A percentile compares a stretch with the other conserved stretches of the same genome.
These are phyloP conservation scores for Pholiota conissans DNA, from an alignment of 768 basidiomycete genomes.

Conservation along the genomic window DNA sequence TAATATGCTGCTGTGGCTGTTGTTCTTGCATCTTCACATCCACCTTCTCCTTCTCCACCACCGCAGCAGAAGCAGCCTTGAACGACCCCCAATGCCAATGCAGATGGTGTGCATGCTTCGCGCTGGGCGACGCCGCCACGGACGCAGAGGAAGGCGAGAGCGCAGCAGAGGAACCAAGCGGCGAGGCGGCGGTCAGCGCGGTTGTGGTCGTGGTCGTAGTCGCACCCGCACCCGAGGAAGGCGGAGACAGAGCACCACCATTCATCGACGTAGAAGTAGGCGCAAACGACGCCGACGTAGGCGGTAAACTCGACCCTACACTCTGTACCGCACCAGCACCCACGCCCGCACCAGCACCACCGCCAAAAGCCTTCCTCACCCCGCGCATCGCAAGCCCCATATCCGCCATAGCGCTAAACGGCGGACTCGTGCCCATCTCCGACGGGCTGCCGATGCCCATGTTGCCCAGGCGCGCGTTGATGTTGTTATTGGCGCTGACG, in stretches of 20 bases:
- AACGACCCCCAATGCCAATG: slow-evolving; percentile 26
- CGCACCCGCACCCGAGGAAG: neutral
- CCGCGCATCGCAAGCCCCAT: neutral
- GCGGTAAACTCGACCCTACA: too few relatives aligned
- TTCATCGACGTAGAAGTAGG: too few relatives aligned
- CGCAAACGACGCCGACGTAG: too few relatives aligned
- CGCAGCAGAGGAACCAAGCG: neutral
- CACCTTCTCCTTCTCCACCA: neutral
- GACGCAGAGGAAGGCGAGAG: too few relatives aligned
- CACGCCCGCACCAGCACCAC: too few relatives aligned
- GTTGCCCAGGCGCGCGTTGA: too few relatives aligned
- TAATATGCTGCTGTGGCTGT: too few relatives aligned
- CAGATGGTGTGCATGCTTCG: neutral
- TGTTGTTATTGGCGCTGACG: too few relatives aligned
- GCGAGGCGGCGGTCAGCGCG: neutral
- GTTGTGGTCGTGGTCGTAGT: neutral
- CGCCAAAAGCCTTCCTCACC: too few relatives aligned
- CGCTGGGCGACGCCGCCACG: neutral
- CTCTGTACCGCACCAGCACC: too few relatives aligned
- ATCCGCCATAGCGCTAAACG: slow-evolving; percentile 27
- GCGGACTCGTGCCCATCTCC: slow-evolving; percentile 30
- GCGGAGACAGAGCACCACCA: too few relatives aligned
- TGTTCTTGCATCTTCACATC: neutral
- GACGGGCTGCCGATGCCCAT: neutral
- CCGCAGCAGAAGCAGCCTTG: neutral